phyloP scores from a whole-genome alignment of 2,329 filamentous ascomycete species.

The Colletotrichum sp. region DNA sequence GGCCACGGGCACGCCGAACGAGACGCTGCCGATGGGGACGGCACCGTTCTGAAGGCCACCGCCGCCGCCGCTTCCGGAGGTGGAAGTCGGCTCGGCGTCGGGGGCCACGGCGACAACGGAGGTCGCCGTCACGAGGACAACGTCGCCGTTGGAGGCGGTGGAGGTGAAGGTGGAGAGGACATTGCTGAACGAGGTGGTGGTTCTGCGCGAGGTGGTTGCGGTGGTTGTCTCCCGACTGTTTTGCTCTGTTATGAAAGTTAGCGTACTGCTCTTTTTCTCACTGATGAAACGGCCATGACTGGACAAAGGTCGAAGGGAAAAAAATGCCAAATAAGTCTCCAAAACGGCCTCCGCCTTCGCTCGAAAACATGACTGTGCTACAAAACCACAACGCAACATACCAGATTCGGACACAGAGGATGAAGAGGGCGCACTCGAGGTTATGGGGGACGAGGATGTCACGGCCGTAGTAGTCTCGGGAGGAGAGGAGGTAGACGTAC shows the following conservation, averaged over 20 bases:
- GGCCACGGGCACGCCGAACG: conserved; percentile 20
- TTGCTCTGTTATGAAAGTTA: conserved; percentile 15
- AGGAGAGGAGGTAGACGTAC: conserved; percentile 25
- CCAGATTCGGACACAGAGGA: conserved; percentile 13
- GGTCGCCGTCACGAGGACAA: conserved; percentile 53
- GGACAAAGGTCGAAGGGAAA: neutral
- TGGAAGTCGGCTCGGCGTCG: conserved; percentile 31
- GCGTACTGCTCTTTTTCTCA: neutral
- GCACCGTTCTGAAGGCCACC: conserved; percentile 44
- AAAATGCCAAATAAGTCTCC: neutral
- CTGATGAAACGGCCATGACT: neutral
- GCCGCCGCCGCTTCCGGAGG: conserved; percentile 19
- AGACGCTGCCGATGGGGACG: conserved; percentile 24
- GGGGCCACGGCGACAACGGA: conserved; percentile 52
- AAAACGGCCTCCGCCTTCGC: neutral
- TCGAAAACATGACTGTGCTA: conserved; percentile 3
- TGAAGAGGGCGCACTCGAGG: neutral
- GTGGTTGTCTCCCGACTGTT: conserved; percentile 35
- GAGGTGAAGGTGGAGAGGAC: conserved; percentile 49
- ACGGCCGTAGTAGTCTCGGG: conserved; percentile 19
- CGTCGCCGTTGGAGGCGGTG: conserved; percentile 48
- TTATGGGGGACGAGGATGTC: conserved; percentile 20
- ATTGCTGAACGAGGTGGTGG: conserved; percentile 37
- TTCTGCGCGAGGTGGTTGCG: conserved; percentile 28
- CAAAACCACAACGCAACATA: conserved; percentile 19